Conservation (phyloP, 73 alveolate genomes). For the Uronychia setigera region DNA sequence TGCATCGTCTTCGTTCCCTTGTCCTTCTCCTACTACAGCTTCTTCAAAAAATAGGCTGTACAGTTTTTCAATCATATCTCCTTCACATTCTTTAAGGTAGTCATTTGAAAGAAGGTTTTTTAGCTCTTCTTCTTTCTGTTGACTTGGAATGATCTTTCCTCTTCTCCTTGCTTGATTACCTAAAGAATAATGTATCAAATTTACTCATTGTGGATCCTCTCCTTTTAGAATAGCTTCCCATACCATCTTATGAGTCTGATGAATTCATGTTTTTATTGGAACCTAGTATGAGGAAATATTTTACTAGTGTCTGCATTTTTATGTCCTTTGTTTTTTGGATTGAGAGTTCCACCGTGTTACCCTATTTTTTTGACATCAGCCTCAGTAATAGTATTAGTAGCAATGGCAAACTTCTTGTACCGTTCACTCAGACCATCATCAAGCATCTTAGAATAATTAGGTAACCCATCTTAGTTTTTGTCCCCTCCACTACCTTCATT, state of each 20-base stretch:
- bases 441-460: not conserved
- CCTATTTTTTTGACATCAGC: too few species aligned
- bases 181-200: too few species aligned
- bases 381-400: too few species aligned
- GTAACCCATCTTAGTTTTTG: not conserved
- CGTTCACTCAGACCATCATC: not conserved
- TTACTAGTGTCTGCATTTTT: too few species aligned
- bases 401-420: not conserved
- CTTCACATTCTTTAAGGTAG: conserved; percentile 11
- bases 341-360: too few species aligned
- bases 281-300: too few species aligned
- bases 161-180: not conserved
- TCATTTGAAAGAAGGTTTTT: conserved; percentile 28
- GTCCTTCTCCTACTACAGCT: not conserved
- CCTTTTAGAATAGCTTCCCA: not conserved
- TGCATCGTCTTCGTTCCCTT: not conserved
- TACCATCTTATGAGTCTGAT: not conserved
- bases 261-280: not conserved
- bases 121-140: conserved; percentile 5
- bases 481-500: not conserved
- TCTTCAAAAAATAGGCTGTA: conserved; percentile 2
- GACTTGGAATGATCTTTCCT: not conserved
- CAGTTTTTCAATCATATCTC: not conserved
- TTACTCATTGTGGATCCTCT: not conserved
- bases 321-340: too few species aligned